Conservation (phyloP, 495 filamentous ascomycete genomes). For the Penicillium angulare region DNA sequence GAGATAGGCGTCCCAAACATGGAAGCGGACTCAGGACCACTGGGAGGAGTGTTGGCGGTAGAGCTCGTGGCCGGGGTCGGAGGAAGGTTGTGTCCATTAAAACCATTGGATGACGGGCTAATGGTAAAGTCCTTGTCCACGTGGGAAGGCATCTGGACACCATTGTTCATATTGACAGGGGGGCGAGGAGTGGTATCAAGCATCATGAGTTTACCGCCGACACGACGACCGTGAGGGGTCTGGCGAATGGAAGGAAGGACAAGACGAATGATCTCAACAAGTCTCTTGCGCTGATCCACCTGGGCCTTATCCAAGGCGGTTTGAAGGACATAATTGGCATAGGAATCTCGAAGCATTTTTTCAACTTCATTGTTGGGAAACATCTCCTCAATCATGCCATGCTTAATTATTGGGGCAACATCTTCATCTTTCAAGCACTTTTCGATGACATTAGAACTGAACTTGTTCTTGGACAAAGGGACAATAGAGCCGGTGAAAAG, state of each 20-base stretch:
- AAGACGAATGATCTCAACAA: constrained; percentile 82
- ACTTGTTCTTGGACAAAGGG: constrained; percentile 90
- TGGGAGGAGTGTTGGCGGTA: constrained; percentile 30
- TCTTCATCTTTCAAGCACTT: constrained; percentile 88
- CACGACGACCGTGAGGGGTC: constrained; percentile 90
- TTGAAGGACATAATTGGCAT: constrained; percentile 96
- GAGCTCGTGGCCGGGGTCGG: constrained; percentile 30
- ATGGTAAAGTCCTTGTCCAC: too few relatives aligned
- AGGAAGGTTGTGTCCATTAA: constrained; percentile 26
- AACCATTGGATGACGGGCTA: too few relatives aligned
- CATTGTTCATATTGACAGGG: constrained; percentile 30
- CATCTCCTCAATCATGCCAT: constrained; percentile 84
- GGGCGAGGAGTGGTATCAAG: constrained; percentile 32
- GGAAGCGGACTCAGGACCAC: constrained; percentile 26
- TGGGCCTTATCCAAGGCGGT: constrained; percentile 87
- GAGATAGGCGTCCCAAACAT: constrained; percentile 27
- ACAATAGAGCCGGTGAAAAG: constrained; percentile 73
- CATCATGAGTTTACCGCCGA: constrained; percentile 74
- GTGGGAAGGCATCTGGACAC: constrained; percentile 32
- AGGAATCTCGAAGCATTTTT: constrained; percentile 82
- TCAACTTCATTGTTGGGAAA: constrained; percentile 73
- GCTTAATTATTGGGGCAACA: constrained; percentile 68
- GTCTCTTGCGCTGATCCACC: constrained; percentile 65
- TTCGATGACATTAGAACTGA: constrained; percentile 98
- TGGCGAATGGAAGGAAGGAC: constrained; percentile 76